phyloP scores from a whole-genome alignment of 805 yeast species.

The Metschnikowia vanudenii region DNA sequence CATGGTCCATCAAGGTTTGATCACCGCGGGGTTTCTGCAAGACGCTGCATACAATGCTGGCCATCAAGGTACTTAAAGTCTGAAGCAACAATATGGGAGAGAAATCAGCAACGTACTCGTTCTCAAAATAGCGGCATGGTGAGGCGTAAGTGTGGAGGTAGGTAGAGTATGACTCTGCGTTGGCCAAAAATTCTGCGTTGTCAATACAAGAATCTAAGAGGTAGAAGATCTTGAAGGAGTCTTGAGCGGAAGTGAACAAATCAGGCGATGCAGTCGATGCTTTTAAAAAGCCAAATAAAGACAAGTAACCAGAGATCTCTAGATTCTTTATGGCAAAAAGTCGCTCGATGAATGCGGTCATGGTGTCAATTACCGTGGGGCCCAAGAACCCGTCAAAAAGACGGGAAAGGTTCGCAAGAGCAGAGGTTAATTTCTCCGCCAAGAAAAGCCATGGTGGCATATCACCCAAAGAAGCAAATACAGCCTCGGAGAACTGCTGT shows the following conservation, averaged over 20 bases:
- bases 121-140: slow-evolving; percentile 19
- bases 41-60: slow-evolving; percentile 32
- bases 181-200: slow-evolving; percentile 37
- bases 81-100: slow-evolving; percentile 37
- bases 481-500: slow-evolving; percentile 43
- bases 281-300: slow-evolving; percentile 35
- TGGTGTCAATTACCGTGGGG: slow-evolving; percentile 27
- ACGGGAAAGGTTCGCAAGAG: slow-evolving; percentile 31
- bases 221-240: slow-evolving; percentile 31
- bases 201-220: slow-evolving; percentile 38
- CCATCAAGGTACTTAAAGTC: slow-evolving; percentile 35
- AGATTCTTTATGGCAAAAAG: slow-evolving; percentile 23
- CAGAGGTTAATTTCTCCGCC: slow-evolving; percentile 34
- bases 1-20: slow-evolving; percentile 25
- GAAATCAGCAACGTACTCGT: slow-evolving; percentile 31
- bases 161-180: slow-evolving; percentile 32
- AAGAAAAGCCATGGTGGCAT: slow-evolving; percentile 37
- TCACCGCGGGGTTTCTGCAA: slow-evolving; percentile 16
- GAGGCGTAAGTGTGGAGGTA: slow-evolving; percentile 13
- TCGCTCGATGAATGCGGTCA: slow-evolving; percentile 26
- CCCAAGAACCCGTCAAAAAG: slow-evolving; percentile 22
- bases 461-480: slow-evolving; percentile 26
- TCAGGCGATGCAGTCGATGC: slow-evolving; percentile 30
- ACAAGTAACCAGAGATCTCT: slow-evolving; percentile 33
- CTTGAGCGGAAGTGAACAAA: slow-evolving; percentile 24